phyloP scores from a whole-genome alignment of 1,284 basidiomycete genomes.

The Ganoderma lingzhi region DNA sequence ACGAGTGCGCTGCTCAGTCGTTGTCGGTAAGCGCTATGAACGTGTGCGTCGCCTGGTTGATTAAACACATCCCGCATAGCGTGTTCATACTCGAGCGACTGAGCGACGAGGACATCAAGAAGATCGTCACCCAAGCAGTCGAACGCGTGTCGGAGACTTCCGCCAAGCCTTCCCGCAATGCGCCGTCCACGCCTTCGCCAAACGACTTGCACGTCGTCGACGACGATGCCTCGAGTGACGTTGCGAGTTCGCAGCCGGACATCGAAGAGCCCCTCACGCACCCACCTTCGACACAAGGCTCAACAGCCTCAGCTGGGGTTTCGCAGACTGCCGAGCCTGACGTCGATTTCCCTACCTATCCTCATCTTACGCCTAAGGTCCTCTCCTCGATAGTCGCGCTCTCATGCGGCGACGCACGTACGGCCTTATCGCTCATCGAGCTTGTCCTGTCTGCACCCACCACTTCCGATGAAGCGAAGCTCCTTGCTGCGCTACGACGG shows the following conservation, averaged over 20 bases:
- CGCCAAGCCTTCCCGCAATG: constrained; percentile 4
- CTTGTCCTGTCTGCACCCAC: constrained; percentile 57
- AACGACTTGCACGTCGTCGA: constrained; percentile 14
- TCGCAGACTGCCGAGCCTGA: not conserved
- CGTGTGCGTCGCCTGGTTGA: not conserved
- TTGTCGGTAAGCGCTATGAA: constrained; percentile 65
- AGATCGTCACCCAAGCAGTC: constrained; percentile 61
- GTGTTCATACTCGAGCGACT: constrained; percentile 73
- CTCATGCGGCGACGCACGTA: constrained; percentile 75
- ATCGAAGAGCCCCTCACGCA: constrained; percentile 27
- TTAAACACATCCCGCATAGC: constrained; percentile 41
- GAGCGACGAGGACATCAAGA: constrained; percentile 62
- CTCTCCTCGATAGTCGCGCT: constrained; percentile 62
- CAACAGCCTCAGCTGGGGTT: constrained; percentile 23
- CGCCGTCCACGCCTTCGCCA: constrained; percentile 9
- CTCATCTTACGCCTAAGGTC: constrained; percentile 58
- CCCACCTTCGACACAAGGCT: constrained; percentile 29
- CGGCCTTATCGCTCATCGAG: constrained; percentile 73
- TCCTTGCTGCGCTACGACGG: constrained; percentile 58
- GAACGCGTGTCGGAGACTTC: constrained; percentile 44
- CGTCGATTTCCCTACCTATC: constrained; percentile 43
- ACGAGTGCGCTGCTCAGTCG: constrained; percentile 82
- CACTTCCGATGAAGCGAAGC: constrained; percentile 48
- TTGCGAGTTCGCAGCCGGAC: constrained; percentile 34
- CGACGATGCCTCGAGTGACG: constrained; percentile 22